A percentile compares a stretch with the other conserved stretches of the same genome.
These are phyloP conservation scores for Phaeotremella skinneri DNA, from an alignment of 768 basidiomycete genomes.

Conservation along the genomic window DNA sequence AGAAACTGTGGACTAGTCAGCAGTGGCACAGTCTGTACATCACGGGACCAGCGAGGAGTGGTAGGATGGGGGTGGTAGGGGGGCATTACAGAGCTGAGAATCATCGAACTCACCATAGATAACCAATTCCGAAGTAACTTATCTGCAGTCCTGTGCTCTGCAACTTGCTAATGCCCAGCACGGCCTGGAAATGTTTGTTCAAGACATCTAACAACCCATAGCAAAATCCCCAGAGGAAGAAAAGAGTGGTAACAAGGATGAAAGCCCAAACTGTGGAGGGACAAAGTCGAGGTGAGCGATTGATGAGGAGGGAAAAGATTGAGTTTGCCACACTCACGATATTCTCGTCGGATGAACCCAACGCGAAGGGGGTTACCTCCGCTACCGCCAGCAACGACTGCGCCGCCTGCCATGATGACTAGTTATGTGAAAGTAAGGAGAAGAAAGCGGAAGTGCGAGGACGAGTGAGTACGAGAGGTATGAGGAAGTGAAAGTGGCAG, in stretches of 20 bases:
- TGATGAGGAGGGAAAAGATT: neutral
- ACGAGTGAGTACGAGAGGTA: neutral
- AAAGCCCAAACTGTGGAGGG: conserved; percentile 57
- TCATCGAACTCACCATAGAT: conserved; percentile 34
- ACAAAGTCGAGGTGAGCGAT: neutral
- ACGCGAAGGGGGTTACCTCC: conserved; percentile 46
- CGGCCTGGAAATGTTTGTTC: conserved; percentile 66
- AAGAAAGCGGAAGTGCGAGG: neutral
- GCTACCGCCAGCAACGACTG: conserved; percentile 39
- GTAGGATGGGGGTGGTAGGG: no score
- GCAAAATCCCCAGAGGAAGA: conserved; percentile 64
- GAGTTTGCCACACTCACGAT: conserved; percentile 28
- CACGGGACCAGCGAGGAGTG: no score
- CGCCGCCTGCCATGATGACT: conserved; percentile 46
- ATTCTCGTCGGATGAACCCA: conserved; percentile 46
- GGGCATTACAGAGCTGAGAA: no score
- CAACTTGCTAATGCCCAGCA: conserved; percentile 66
- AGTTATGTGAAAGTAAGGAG: conserved; percentile 2
- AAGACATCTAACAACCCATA: conserved; percentile 46
- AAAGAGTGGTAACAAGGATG: conserved; percentile 67
- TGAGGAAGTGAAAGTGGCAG: conserved; percentile 1
- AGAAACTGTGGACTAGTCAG: conserved; percentile 47
- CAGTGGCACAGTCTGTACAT: no score
- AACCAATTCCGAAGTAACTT: conserved; percentile 60
- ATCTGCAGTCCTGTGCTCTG: conserved; percentile 73